Conservation (phyloP, 345 rosid species). For the Populus euphratica region DNA sequence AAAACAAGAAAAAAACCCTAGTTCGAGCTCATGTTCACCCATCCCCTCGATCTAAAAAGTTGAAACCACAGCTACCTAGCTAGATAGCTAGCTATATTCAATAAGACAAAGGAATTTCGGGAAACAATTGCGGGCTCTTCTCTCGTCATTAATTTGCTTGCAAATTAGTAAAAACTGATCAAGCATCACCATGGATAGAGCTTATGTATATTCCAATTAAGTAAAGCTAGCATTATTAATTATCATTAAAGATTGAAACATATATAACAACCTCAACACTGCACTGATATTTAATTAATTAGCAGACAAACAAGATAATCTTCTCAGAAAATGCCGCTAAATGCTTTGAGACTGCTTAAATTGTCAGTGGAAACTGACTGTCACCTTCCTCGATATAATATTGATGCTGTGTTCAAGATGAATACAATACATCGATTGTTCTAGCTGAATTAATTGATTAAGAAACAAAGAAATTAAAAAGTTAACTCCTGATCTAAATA, state of each 20-base stretch:
- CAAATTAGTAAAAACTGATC: background rate
- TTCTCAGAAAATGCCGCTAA: background rate
- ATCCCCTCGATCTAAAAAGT: constrained; percentile 6
- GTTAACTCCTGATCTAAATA: background rate
- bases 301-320: too few species aligned
- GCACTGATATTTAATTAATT: background rate
- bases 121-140: constrained; percentile 14
- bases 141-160: background rate
- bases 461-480: background rate
- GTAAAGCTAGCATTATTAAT: background rate
- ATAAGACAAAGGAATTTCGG: constrained; percentile 37
- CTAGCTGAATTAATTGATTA: background rate
- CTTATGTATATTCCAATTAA: background rate
- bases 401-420: background rate
- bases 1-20: constrained; percentile 31
- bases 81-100: background rate
- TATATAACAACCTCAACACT: background rate
- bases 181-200: background rate
- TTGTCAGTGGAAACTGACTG: background rate
- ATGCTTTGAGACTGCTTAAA: background rate
- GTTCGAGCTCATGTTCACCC: constrained; percentile 12
- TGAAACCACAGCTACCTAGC: background rate
- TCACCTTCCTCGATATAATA: background rate
- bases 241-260: background rate
- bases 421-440: background rate